Evolutionary conservation across 2,329 filamentous ascomycete species (phyloP).

Genomic region (Colletotrichum tropicale): DNA sequence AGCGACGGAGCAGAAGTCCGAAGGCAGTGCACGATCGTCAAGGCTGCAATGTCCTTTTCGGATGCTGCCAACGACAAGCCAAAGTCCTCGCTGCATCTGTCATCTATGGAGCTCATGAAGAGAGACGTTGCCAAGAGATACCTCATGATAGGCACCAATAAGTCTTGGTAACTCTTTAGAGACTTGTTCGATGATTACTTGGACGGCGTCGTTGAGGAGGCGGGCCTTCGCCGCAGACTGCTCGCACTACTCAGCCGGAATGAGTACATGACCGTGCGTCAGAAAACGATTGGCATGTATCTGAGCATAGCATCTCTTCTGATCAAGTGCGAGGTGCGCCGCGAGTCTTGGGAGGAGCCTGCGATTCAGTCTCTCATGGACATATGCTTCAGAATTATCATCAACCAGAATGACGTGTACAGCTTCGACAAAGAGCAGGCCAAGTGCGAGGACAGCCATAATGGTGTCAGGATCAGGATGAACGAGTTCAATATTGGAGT

Average conservation of each 20-base stretch:
- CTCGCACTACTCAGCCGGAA: background rate
- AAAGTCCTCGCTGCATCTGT: fast-evolving
- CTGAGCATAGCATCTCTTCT: background rate
- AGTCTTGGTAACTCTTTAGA: background rate
- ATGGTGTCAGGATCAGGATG: background rate
- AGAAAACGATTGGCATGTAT: background rate
- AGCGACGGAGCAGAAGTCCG: background rate
- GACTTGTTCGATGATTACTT: background rate
- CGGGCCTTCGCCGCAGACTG: background rate
- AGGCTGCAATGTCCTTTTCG: background rate
- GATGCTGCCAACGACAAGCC: background rate
- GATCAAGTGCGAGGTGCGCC: background rate
- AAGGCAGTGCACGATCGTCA: background rate
- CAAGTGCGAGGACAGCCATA: background rate
- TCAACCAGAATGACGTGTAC: background rate
- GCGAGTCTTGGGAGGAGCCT: background rate
- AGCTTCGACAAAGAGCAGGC: background rate
- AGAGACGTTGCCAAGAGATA: background rate
- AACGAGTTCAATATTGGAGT: background rate
- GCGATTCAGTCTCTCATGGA: background rate
- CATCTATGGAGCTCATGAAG: background rate
- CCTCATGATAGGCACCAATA: fast-evolving
- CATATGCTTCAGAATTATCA: background rate
- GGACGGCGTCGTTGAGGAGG: background rate
- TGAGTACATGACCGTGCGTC: background rate